Evolutionary conservation across 768 basidiomycete species (phyloP).

Genomic region (Mycena olivaceomarginata): DNA sequence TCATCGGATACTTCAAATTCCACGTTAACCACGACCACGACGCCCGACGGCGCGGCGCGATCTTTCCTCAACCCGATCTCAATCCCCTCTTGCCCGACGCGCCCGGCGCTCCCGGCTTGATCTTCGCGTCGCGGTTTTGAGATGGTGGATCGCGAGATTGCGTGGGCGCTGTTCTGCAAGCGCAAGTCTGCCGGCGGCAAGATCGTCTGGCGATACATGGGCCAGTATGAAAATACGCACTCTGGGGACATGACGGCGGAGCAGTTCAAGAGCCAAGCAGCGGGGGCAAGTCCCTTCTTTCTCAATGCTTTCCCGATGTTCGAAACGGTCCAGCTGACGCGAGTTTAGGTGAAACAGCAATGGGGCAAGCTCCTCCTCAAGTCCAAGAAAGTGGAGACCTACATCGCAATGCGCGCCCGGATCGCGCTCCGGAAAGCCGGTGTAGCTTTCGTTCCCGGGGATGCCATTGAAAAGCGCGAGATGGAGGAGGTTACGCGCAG

Average conservation of each 20-base stretch:
- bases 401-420: conserved; percentile 50
- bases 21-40: background rate
- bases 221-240: conserved; percentile 47
- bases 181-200: background rate
- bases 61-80: conserved; percentile 49
- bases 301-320: background rate
- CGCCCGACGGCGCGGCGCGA: background rate
- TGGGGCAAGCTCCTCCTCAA: conserved; percentile 44
- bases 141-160: conserved; percentile 36
- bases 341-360: conserved; percentile 36
- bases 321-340: background rate
- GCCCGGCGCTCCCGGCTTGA: conserved; percentile 52
- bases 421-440: conserved; percentile 50
- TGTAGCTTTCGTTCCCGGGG: conserved; percentile 42
- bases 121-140: conserved; percentile 54
- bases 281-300: conserved; percentile 18
- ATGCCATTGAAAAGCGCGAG: conserved; percentile 46
- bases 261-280: conserved; percentile 40
- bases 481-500: conserved; percentile 28
- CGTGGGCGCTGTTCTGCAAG: conserved; percentile 50
- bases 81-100: conserved; percentile 52
- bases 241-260: conserved; percentile 47
- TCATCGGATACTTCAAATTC: conserved; percentile 6
- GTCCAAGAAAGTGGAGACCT: conserved; percentile 41
- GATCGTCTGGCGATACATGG: conserved; percentile 51